A percentile compares a stretch with the other conserved stretches of the same genome.
Evolutionary conservation across 441 rosid genomes (phyloP).

Genomic region (Euphorbia celastroides): DNA sequence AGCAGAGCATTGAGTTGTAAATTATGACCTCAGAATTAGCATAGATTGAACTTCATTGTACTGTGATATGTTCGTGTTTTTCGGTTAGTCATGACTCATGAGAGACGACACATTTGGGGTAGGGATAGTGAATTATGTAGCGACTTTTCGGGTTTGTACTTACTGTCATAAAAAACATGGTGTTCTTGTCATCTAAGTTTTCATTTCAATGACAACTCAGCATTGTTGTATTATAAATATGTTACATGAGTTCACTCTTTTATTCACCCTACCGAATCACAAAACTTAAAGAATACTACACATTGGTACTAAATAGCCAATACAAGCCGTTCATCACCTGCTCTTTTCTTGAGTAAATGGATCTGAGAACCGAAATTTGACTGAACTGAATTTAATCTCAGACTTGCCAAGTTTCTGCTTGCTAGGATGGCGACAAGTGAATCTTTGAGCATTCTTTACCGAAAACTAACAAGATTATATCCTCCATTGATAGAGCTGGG

Average conservation of each 20-base stretch:
- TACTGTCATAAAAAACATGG: background rate
- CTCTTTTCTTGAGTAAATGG: background rate
- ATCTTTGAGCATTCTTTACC: too few relatives aligned
- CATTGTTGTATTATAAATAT: background rate
- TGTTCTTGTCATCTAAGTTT: background rate
- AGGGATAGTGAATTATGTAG: background rate
- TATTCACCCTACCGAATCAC: too few relatives aligned
- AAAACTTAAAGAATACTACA: too few relatives aligned
- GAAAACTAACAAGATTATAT: conserved; percentile 2
- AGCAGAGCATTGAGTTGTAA: conserved; percentile 33
- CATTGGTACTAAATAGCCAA: too few relatives aligned
- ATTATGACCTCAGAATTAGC: conserved; percentile 32
- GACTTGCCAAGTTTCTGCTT: too few relatives aligned
- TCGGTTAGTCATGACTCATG: too few relatives aligned
- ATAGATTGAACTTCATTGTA: conserved; percentile 19
- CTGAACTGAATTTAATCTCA: background rate
- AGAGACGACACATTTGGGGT: background rate
- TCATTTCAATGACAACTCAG: background rate
- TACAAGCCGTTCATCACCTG: background rate
- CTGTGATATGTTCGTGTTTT: background rate
- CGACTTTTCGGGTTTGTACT: background rate
- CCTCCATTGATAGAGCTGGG: background rate
- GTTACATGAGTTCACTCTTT: too few relatives aligned
- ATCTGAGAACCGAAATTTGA: background rate
- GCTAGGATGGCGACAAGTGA: too few relatives aligned